Base-by-base conservation (phyloP, 441 rosid species). In the Flueggea neowawraea region DNA sequence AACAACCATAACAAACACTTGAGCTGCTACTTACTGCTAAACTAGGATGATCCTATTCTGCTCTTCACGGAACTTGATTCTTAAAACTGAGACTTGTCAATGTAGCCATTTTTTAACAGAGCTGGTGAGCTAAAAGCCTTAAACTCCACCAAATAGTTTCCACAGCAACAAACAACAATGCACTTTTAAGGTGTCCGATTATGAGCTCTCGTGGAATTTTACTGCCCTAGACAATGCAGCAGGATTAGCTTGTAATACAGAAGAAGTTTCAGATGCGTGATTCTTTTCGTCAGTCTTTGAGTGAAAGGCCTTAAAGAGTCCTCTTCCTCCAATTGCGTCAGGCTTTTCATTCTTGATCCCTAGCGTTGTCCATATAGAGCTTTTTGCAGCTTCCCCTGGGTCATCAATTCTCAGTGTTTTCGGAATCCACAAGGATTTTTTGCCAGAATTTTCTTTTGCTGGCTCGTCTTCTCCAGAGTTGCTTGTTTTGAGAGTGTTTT, bases 391-490 rank as follows among this genome's bases (percentile, higher is more conserved):
- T 36, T 58, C 61, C 6, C 43, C 47, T 6, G 61, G 61, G 47
- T 58, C 61, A 43, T 58, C 61, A 16, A 94, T 76, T 75, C 98
- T 88, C 69, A 85, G 68, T 31, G 97, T 94, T 78, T 90, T 94
- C 8, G 97, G 96, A 71, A 90, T 74, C 93, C 90, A 87, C 8
- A 90, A 64, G 63, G 73, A 75, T 81, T 83, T 76, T 76, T 86
- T 88, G 0, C 80, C 60, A 55, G 73, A 79, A 55, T 71, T 75
- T 63, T 84, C 86, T 52, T 80, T 81, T 5, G 50, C 62, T 13
- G 64, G 64, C 59, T 73, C 83, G 44, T 78, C 84, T 12, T 58
- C 73, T 12, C 48, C 61, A 0, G 74, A 52, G 71, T 75, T 76
- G 63, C 68, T 62, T 43, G 70, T 57, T 57, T 78, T 80, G 28